These are phyloP conservation scores for Monosporozyma servazzii DNA, from an alignment of 805 yeast genomes.

Conservation along the genomic window DNA sequence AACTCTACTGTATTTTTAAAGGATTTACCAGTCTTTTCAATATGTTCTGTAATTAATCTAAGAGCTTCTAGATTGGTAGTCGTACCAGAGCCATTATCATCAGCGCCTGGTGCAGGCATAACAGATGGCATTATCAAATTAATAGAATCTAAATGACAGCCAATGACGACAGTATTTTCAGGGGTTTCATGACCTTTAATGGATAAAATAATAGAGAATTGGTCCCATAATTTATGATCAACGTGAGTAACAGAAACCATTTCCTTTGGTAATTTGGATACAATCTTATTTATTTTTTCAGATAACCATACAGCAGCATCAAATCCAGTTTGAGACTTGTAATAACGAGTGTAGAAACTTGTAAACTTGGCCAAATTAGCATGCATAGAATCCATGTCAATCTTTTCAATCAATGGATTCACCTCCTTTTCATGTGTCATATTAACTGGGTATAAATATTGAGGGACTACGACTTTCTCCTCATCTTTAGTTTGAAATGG, in stretches of 20 bases:
- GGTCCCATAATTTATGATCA: conserved; percentile 65
- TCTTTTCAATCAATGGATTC: conserved; percentile 32
- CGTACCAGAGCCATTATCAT: conserved; percentile 88
- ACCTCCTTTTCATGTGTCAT: conserved; percentile 34
- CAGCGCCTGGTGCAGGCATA: conserved; percentile 85
- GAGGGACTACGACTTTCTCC: conserved; percentile 20
- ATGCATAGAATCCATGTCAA: conserved; percentile 41
- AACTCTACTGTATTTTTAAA: conserved; percentile 77
- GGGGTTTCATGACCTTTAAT: conserved; percentile 41
- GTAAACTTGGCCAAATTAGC: conserved; percentile 52
- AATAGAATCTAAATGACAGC: conserved; percentile 84
- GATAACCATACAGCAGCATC: conserved; percentile 66
- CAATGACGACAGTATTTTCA: conserved; percentile 54
- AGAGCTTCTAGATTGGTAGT: conserved; percentile 69
- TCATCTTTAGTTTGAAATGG: conserved; percentile 15
- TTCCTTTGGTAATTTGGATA: conserved; percentile 22
- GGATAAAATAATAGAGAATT: conserved; percentile 62
- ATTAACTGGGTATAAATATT: conserved; percentile 43
- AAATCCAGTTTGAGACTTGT: conserved; percentile 60
- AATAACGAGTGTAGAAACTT: conserved; percentile 67
- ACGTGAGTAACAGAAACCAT: conserved; percentile 40
- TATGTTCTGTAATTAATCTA: conserved; percentile 41
- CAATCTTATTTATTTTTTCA: conserved; percentile 33
- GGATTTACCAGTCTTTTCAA: conserved; percentile 26
- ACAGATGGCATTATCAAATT: conserved; percentile 62